A percentile compares a stretch with the other conserved stretches of the same genome.
phyloP scores from a whole-genome alignment of 2,329 filamentous ascomycete genomes.

The Colletotrichum lentis region DNA sequence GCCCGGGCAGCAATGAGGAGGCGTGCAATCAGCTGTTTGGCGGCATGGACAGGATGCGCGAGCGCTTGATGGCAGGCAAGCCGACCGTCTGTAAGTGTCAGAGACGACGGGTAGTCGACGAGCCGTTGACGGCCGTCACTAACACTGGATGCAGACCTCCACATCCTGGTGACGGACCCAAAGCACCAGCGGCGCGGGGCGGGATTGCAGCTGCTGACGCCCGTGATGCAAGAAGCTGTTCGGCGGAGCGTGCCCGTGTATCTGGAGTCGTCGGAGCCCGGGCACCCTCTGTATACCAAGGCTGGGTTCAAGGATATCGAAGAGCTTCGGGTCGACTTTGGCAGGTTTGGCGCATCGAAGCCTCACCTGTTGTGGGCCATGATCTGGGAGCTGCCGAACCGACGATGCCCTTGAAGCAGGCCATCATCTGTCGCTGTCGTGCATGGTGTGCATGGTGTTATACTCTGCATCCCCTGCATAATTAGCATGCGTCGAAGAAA shows the following conservation, averaged over 20 bases:
- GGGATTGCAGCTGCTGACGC: constrained; percentile 47
- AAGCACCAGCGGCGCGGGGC: constrained; percentile 50
- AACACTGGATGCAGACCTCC: constrained; percentile 45
- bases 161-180: constrained; percentile 50
- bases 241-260: constrained; percentile 48
- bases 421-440: neutral
- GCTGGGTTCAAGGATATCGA: constrained; percentile 48
- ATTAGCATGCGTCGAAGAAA: too few species aligned
- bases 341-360: constrained; percentile 19
- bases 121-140: constrained; percentile 7
- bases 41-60: constrained; percentile 45
- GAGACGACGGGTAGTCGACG: neutral
- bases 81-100: constrained; percentile 48
- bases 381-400: constrained; percentile 35
- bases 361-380: constrained; percentile 36
- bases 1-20: constrained; percentile 46
- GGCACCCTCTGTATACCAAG: constrained; percentile 47
- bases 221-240: constrained; percentile 49
- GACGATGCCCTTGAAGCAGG: constrained; percentile 13
- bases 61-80: constrained; percentile 45
- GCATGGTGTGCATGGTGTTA: too few species aligned
- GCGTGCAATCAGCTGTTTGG: constrained; percentile 47
- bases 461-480: too few species aligned
- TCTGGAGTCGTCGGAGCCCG: constrained; percentile 49
- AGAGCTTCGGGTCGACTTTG: constrained; percentile 14